These are phyloP conservation scores for Kluyveromyces starmeri DNA, from an alignment of 805 yeast genomes.

Conservation along the genomic window DNA sequence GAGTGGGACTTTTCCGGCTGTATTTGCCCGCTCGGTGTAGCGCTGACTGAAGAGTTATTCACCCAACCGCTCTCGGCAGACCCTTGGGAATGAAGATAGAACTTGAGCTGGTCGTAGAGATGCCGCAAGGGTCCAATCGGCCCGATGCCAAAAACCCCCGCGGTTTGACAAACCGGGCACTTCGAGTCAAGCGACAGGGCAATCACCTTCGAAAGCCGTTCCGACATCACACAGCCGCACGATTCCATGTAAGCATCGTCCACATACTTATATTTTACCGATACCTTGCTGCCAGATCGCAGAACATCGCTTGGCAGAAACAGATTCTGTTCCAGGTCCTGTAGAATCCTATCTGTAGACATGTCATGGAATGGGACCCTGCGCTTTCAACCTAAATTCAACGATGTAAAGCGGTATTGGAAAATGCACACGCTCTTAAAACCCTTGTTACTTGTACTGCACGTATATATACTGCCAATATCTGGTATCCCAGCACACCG, in stretches of 20 bases:
- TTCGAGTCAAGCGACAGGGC: constrained; percentile 6
- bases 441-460: too few relatives aligned
- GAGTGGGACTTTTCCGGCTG: constrained; percentile 19
- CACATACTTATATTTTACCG: constrained; percentile 18
- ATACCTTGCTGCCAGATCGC: constrained; percentile 9
- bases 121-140: constrained; percentile 31
- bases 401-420: too few relatives aligned
- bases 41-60: constrained; percentile 1
- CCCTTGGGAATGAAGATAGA: constrained; percentile 6
- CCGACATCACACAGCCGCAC: constrained; percentile 24
- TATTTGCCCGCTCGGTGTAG: constrained; percentile 4
- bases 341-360: constrained; percentile 6
- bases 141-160: constrained; percentile 18
- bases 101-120: constrained; percentile 19
- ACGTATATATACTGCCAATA: too few relatives aligned
- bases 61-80: constrained; percentile 2
- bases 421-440: too few relatives aligned
- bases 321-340: constrained; percentile 19
- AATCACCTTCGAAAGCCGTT: constrained; percentile 13
- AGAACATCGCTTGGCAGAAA: constrained; percentile 21
- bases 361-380: too few relatives aligned
- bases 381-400: too few relatives aligned
- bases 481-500: too few relatives aligned
- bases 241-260: constrained; percentile 21
- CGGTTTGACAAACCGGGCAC: constrained; percentile 32